A percentile compares a stretch with the other conserved stretches of the same genome.
Conservation (phyloP, 345 rosid species). For the Litchi chinensis region DNA sequence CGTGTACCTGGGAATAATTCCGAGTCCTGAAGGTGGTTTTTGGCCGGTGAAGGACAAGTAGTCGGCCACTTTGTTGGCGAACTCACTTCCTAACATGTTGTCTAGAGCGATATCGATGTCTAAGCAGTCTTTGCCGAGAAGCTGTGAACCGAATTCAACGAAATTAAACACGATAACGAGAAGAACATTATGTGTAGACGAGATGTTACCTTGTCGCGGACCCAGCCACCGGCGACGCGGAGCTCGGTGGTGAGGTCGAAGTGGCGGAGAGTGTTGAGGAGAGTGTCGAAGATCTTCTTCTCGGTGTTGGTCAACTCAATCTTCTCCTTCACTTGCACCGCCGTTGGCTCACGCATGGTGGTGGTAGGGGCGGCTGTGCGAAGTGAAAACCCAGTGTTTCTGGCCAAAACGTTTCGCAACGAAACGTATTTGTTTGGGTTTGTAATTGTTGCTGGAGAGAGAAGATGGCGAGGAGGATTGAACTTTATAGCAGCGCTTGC, state of each 20-base stretch:
- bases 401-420: slow-evolving; percentile 23
- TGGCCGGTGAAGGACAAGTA: slow-evolving; percentile 67
- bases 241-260: slow-evolving; percentile 72
- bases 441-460: slow-evolving; percentile 15
- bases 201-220: slow-evolving; percentile 81
- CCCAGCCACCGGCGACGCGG: slow-evolving; percentile 99
- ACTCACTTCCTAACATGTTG: slow-evolving; percentile 80
- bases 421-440: background rate
- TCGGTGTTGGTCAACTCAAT: slow-evolving; percentile 70
- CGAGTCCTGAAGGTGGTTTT: slow-evolving; percentile 56
- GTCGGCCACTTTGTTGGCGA: slow-evolving; percentile 70
- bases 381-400: slow-evolving; percentile 15
- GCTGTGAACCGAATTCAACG: slow-evolving; percentile 43
- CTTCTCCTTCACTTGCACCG: slow-evolving; percentile 50
- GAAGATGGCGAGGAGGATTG: slow-evolving; percentile 31
- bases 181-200: background rate
- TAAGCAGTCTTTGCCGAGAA: slow-evolving; percentile 82
- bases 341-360: slow-evolving; percentile 24
- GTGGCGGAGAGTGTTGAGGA: slow-evolving; percentile 61
- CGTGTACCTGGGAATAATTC: slow-evolving; percentile 67
- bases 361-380: slow-evolving; percentile 29
- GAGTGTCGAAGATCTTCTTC: slow-evolving; percentile 66
- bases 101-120: slow-evolving; percentile 94
- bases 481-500: slow-evolving; percentile 38
- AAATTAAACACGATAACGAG: background rate